Evolutionary conservation across 495 filamentous ascomycete genomes (phyloP), one percentile per base, ranked within the genome.

Genomic region (Aspergillus sparsus): DNA sequence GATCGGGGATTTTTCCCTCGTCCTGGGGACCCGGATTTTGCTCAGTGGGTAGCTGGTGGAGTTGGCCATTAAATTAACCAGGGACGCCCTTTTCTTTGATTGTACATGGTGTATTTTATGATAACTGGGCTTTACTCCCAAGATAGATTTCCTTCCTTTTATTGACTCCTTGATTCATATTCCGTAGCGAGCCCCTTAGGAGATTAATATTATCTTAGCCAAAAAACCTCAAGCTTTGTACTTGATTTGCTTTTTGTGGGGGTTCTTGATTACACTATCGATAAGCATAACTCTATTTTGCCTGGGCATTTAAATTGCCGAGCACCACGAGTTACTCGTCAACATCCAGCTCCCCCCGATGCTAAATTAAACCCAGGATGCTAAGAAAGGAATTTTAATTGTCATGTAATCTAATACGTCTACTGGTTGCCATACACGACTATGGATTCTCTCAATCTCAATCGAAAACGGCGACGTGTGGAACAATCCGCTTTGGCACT

Each of bases 31-130:
- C 88, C 89, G 9, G 84, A 87, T 36, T 90, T 89, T 71, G 77
- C 70, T 47, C 80, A 87, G 62, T 93, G 91, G 91, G 83, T 81
- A 34, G 88, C 82, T 27, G 89, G 89, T n/a, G 89, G 85, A 0
- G 81, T 91, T 44, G 89, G 88, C 7, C 89, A 91, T 82, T 92
- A 68, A 77, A 9, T 11, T 2, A 18, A 8, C n/a, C 36, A 27
- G 36, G 45, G 8, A 42, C 50, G 0, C 39, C 51, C 34, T 55
- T 6, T 36, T 49, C 46, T 53, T 37, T 32, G 36, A 15, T 37
- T 66, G 53, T 59, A 64, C 58, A 66, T 56, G 55, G 49, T 62
- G 56, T 67, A 64, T 55, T 55, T 50, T 64, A 63, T 55, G 42
- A 58, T 53, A 32, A 56, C 51, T 56, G 31, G 47, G 46, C 13